phyloP scores from a whole-genome alignment of 257 asterid species.

The Solanum clarkiae region DNA sequence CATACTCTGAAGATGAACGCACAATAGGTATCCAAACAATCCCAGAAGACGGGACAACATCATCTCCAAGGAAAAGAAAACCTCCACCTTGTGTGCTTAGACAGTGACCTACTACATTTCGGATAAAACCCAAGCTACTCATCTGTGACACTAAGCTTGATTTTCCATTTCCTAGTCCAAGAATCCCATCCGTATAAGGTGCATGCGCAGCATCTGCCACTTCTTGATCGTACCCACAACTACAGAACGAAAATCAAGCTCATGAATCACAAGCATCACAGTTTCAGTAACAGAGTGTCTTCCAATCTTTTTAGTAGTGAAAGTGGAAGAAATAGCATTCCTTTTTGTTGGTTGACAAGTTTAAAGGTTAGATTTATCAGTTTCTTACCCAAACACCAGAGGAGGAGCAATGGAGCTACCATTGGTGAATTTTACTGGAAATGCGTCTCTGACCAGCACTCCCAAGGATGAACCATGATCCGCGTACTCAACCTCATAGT shows the following conservation, averaged over 20 bases:
- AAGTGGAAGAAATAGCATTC: not conserved
- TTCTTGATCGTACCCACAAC: conserved; percentile 91
- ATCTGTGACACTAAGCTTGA: conserved; percentile 66
- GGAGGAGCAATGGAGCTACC: conserved; percentile 44
- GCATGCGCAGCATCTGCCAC: conserved; percentile 30
- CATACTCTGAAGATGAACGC: conserved; percentile 15
- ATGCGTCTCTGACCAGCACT: conserved; percentile 54
- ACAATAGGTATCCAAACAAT: conserved; percentile 21
- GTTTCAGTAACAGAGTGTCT: not conserved
- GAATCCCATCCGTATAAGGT: conserved; percentile 78
- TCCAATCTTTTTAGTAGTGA: not conserved
- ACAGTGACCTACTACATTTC: conserved; percentile 78
- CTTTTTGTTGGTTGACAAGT: not conserved
- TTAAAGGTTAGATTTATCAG: not conserved
- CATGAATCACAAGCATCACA: not conserved
- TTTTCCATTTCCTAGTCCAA: conserved; percentile 81
- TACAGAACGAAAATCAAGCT: conserved; percentile 7
- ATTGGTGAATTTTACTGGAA: conserved; percentile 50
- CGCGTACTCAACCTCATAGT: conserved; percentile 73
- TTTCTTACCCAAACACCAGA: conserved; percentile 59
- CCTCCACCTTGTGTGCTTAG: conserved; percentile 71
- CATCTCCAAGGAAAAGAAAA: conserved; percentile 81
- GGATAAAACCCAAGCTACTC: conserved; percentile 33
- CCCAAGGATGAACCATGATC: conserved; percentile 75
- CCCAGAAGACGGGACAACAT: conserved; percentile 36